Evolutionary conservation across 768 basidiomycete species (phyloP), one percentile per base, ranked within the genome.

Genomic region (Suillus paluster): DNA sequence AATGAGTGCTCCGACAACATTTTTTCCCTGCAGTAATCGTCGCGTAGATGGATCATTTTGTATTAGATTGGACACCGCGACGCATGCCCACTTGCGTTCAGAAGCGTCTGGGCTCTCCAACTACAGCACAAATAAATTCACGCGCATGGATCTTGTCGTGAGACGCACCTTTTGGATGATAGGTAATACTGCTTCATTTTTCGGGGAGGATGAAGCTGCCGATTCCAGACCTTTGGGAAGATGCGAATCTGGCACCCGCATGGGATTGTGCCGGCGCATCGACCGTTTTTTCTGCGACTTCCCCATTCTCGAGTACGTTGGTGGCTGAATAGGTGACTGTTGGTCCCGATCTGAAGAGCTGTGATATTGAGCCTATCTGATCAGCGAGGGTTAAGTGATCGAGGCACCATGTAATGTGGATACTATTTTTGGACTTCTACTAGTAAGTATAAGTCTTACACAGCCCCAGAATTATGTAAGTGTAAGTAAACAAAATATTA

Each of bases 31-130:
- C 21, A 98, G 82, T 67, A 98, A 77, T 64, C 96, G 79, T 63
- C 96, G 81, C 15, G 96, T 97, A 8, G 94, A 93, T 21, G 95
- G 91, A 74, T 98, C 96, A 67, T 97, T 97, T 73, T 95, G 92
- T 64, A 97, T 97, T 54, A 98, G 79, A 74, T 94, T 97, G 12
- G 93, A 95, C n/a, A 97, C 91, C 1, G 95, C 95, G 25, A 95
- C 94, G 73, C 95, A 97, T 4, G 95, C 94, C 95, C 94, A 97
- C 72, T 94, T 93, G 58, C 96, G 86, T 66, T 98, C 96, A 1
- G 83, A 77, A 9, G 84, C 81, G 67, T 97, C 94, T 6, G 86
- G 67, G 73, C 88, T 87, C 68, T 88, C 85, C 83, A 95, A 88
- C 92, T 94, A 66, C 17, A 30, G 52, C 52, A 54, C 49, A 34